phyloP scores from a whole-genome alignment of 148 eudicot species.

The Silene uniflora region DNA sequence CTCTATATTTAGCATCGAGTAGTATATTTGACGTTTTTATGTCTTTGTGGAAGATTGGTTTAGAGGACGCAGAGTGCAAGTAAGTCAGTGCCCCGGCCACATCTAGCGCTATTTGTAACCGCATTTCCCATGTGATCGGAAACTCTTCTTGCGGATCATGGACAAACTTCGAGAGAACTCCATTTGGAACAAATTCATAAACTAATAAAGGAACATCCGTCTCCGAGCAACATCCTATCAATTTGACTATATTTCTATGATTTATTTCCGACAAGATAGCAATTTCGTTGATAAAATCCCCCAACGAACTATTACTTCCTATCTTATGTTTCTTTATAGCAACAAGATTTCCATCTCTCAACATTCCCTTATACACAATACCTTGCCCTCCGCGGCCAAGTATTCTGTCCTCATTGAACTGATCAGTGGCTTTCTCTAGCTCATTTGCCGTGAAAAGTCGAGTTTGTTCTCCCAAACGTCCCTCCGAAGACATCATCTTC shows the following conservation, averaged over 20 bases:
- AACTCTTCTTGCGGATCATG: conserved; percentile 24
- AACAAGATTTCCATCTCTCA: conserved; percentile 29
- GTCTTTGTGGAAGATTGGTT: conserved; percentile 26
- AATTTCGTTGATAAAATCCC: conserved; percentile 29
- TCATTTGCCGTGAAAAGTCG: conserved; percentile 21
- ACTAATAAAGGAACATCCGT: conserved; percentile 28
- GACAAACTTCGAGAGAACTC: conserved; percentile 13
- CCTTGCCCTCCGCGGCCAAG: conserved; percentile 38
- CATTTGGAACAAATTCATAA: conserved; percentile 28
- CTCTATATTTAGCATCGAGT: conserved; percentile 23
- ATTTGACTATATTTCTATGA: conserved; percentile 27
- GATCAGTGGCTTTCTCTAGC: conserved; percentile 30
- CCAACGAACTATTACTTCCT: background rate
- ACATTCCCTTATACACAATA: conserved; percentile 34
- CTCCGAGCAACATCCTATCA: conserved; percentile 33
- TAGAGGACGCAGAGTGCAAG: conserved; percentile 25
- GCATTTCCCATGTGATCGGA: conserved; percentile 24
- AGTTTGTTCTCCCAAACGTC: conserved; percentile 15
- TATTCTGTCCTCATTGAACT: conserved; percentile 21
- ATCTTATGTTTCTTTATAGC: conserved; percentile 24
- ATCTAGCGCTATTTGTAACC: conserved; percentile 27
- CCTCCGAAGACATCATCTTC: conserved; percentile 10
- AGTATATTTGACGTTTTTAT: conserved; percentile 28
- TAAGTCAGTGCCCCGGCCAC: conserved; percentile 27
- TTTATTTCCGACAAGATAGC: conserved; percentile 26